Base-by-base conservation (phyloP, 768 basidiomycete species). In the Clathrus columnatus region DNA sequence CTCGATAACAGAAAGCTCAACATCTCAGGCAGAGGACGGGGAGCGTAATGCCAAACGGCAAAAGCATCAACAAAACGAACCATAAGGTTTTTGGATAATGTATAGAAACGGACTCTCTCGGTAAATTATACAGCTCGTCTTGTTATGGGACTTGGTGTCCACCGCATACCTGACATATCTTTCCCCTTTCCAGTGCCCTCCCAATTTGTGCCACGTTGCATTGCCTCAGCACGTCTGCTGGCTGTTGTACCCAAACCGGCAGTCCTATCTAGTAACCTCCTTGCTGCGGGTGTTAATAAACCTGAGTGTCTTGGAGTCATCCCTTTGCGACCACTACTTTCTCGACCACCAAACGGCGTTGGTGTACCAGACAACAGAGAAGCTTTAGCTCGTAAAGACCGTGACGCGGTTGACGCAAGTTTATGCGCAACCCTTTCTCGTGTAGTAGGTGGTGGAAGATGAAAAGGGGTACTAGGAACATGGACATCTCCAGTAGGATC, bases 281-380 rank as follows among this genome's bases (percentile, higher is more conserved):
- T 79, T 23, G 83, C 93, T 24, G 93, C 93, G n/a, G 92, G 92
- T 0, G 92, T 94, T 59, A 95, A 68, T 58, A 77, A 81, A 5
- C 88, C 90, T 7, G 82, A 18, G 26, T 55, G 54, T 8, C 30
- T n/a, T 46, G 45, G 24, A 16, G 54, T 44, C 48, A 47, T 46
- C 6, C 23, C 46, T 7, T 44, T 44, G 11, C 23, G 45, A 26
- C 4, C 28, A 2, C 32, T 20, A 20, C 6, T 23, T 20, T 28
- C 29, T 6, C 46, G 54, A 24, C 46, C 23, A 32, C 27, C 7
- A 29, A 53, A 24, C 26, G 32, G 10, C 6, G 27, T 47, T 2
- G 54, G 54, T 23, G 54, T 55, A 2, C 54, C 54, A 0, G 54
- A 55, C 60, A 86, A 63, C 58, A 89, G 67, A 21, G 77, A 79